phyloP scores from a whole-genome alignment of 176 grass and related monocot species.

The Avena eriantha region DNA sequence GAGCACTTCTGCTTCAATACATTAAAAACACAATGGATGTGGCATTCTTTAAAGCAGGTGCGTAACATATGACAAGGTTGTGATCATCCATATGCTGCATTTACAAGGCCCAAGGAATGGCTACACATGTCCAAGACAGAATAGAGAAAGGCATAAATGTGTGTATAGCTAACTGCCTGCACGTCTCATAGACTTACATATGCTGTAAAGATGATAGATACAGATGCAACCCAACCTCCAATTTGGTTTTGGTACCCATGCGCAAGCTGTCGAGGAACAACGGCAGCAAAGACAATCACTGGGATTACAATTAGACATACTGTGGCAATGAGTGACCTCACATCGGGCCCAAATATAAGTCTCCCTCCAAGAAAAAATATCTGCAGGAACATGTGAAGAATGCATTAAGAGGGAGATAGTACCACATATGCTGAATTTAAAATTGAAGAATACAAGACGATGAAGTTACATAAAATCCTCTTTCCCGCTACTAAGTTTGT shows the following conservation, averaged over 20 bases:
- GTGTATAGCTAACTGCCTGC: conserved; percentile 5
- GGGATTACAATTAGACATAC: conserved; percentile 68
- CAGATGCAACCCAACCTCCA: conserved; percentile 54
- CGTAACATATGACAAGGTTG: neutral
- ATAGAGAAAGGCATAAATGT: neutral
- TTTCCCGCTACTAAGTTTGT: neutral
- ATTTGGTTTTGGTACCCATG: conserved; percentile 57
- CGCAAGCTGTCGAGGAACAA: conserved; percentile 57
- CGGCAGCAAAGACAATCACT: conserved; percentile 61
- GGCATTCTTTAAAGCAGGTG: conserved; percentile 4
- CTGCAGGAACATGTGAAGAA: conserved; percentile 48
- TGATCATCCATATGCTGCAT: conserved; percentile 12
- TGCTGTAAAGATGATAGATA: conserved; percentile 57
- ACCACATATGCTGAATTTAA: neutral
- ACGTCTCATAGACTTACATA: conserved; percentile 63
- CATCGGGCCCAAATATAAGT: conserved; percentile 85
- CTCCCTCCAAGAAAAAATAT: conserved; percentile 79
- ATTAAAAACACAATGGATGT: conserved; percentile 5
- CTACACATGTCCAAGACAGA: neutral
- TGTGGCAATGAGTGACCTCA: conserved; percentile 65
- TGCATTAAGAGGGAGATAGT: neutral
- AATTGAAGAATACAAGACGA: neutral
- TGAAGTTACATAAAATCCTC: neutral
- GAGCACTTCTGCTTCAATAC: neutral
- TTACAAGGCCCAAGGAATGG: neutral